Evolutionary conservation across 768 basidiomycete species (phyloP).

Genomic region (Rhizopogon roseolus): DNA sequence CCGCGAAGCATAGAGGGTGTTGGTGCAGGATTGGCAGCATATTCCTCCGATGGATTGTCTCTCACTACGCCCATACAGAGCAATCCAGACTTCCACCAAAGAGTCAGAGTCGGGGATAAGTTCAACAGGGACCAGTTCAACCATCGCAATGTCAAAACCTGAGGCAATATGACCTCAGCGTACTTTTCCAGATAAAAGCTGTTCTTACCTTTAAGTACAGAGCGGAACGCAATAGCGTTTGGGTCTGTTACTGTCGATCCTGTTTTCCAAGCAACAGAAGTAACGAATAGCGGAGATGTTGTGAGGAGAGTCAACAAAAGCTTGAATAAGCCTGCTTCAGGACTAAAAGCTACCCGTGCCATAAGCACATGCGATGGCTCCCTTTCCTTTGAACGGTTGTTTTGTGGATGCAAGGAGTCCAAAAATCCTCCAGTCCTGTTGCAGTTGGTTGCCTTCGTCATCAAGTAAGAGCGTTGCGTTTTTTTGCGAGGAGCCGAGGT

Average conservation of each 20-base stretch:
- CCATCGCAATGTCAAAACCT: slow-evolving; percentile 75
- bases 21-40: slow-evolving; percentile 66
- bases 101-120: slow-evolving; percentile 70
- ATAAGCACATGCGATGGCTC: slow-evolving; percentile 56
- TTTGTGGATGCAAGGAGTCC: slow-evolving; percentile 41
- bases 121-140: slow-evolving; percentile 73
- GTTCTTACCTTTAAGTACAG: slow-evolving; percentile 74
- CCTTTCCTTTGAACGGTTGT: slow-evolving; percentile 46
- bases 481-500: slow-evolving; percentile 39
- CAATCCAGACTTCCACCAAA: slow-evolving; percentile 73
- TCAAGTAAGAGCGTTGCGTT: slow-evolving; percentile 48
- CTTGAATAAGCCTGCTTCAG: slow-evolving; percentile 56
- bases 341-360: slow-evolving; percentile 50
- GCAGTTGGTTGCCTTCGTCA: slow-evolving; percentile 63
- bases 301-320: slow-evolving; percentile 57
- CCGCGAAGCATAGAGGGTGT: slow-evolving; percentile 55
- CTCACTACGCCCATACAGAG: slow-evolving; percentile 73
- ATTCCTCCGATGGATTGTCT: slow-evolving; percentile 58
- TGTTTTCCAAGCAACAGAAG: slow-evolving; percentile 61
- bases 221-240: slow-evolving; percentile 75
- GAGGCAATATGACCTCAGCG: slow-evolving; percentile 3
- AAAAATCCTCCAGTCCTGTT: slow-evolving; percentile 61
- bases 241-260: slow-evolving; percentile 69
- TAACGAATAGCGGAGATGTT: slow-evolving; percentile 71
- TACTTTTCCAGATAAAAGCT: neutral